Conservation (phyloP, 1,284 basidiomycete species). For the Tilletia horrida region DNA sequence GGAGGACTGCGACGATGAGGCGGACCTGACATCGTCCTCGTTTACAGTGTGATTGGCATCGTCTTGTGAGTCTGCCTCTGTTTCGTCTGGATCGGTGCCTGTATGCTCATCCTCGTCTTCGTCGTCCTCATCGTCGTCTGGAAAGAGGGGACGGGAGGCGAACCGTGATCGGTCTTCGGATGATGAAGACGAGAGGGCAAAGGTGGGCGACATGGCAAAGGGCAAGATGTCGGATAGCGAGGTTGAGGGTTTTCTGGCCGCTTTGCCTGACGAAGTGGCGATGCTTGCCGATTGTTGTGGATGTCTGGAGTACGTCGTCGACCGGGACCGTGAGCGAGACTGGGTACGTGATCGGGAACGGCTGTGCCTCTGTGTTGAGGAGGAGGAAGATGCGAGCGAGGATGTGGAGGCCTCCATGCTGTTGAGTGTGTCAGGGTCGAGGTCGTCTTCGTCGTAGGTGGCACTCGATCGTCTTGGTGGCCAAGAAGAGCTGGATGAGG, state of each 20-base stretch:
- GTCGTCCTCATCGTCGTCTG: conserved; percentile 6
- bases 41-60: background rate
- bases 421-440: background rate
- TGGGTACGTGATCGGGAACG: conserved; percentile 10
- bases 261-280: background rate
- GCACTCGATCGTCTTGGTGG: background rate
- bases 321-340: conserved; percentile 4
- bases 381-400: background rate
- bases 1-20: background rate
- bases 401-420: background rate
- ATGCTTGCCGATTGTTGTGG: background rate
- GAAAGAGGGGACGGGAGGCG: conserved; percentile 10
- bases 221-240: conserved; percentile 6
- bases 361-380: background rate
- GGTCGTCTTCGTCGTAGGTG: background rate
- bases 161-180: conserved; percentile 11
- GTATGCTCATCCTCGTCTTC: background rate
- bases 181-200: background rate
- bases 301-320: background rate
- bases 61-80: background rate
- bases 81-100: background rate
- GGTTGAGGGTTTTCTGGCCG: conserved; percentile 2
- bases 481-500: background rate
- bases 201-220: conserved; percentile 14
- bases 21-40: background rate